phyloP scores from a whole-genome alignment of 108 stramenopile species.

The Cyclostephanos invisitatus region DNA sequence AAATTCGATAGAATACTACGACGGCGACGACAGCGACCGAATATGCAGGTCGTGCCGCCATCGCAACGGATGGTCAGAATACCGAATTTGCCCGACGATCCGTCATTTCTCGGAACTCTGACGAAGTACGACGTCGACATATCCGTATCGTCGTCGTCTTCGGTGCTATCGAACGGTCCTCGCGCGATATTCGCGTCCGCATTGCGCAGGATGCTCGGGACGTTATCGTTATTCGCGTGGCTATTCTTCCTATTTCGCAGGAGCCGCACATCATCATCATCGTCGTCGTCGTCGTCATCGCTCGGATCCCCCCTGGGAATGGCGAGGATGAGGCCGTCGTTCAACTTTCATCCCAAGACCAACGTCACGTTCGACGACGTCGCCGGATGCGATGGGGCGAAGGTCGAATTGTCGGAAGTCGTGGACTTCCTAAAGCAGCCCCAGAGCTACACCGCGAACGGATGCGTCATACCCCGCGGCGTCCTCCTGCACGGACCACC shows the following conservation, averaged over 20 bases:
- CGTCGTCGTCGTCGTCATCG: too few relatives aligned
- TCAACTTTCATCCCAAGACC: slow-evolving; percentile 78
- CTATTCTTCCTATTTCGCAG: slow-evolving; percentile 88
- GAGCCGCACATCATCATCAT: too few relatives aligned
- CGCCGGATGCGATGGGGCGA: slow-evolving; percentile 96
- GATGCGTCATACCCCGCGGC: slow-evolving; percentile 80
- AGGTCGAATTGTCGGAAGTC: slow-evolving; percentile 92
- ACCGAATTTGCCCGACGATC: slow-evolving; percentile 91
- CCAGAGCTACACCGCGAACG: slow-evolving; percentile 83
- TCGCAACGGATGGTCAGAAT: slow-evolving; percentile 65
- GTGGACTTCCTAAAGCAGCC: slow-evolving; percentile 98
- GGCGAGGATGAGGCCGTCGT: slow-evolving; percentile 51
- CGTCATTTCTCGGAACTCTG: slow-evolving; percentile 81
- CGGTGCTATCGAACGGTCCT: neutral
- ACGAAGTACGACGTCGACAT: slow-evolving; percentile 78
- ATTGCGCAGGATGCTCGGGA: slow-evolving; percentile 65
- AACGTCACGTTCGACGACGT: slow-evolving; percentile 94
- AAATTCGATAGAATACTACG: neutral
- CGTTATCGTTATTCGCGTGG: slow-evolving; percentile 77
- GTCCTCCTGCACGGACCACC: slow-evolving; percentile 81
- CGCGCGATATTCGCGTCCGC: slow-evolving; percentile 21
- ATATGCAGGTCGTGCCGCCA: neutral
- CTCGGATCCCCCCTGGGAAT: slow-evolving; percentile 62
- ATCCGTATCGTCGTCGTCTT: slow-evolving; percentile 24
- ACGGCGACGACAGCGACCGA: neutral